These are phyloP conservation scores for Saccharomycopsis babjevae DNA, from an alignment of 805 yeast species.

Conservation along the genomic window DNA sequence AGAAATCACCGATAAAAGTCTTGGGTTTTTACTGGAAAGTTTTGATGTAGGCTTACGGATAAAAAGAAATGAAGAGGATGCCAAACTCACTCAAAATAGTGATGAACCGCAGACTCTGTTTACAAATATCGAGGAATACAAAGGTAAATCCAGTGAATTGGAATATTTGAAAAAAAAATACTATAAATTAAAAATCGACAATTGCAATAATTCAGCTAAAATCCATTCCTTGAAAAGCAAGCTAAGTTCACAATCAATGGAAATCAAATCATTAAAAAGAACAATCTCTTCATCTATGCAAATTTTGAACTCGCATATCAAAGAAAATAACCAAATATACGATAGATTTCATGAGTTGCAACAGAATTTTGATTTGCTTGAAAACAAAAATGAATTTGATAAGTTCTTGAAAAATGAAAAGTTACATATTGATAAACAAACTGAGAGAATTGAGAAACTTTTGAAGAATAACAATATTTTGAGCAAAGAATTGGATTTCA, in stretches of 20 bases:
- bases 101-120: neutral
- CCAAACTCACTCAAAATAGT: neutral
- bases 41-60: neutral
- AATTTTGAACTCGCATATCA: constrained; percentile 2
- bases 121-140: neutral
- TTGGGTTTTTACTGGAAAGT: neutral
- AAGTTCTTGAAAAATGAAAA: constrained; percentile 4
- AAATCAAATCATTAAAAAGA: neutral
- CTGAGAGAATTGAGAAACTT: constrained; percentile 1
- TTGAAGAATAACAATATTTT: constrained; percentile 7
- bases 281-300: constrained; percentile 1
- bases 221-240: neutral
- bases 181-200: neutral
- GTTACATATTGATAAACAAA: constrained; percentile 2
- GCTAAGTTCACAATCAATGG: neutral
- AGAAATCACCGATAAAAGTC: neutral
- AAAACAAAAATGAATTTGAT: constrained; percentile 9
- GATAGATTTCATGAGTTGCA: constrained; percentile 11
- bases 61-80: neutral
- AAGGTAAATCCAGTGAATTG: neutral
- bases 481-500: constrained; percentile 10
- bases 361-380: constrained; percentile 7
- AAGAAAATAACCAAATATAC: constrained; percentile 10
- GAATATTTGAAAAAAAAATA: constrained; percentile 1
- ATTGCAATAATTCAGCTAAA: neutral